phyloP scores from a whole-genome alignment of 1,284 basidiomycete species.

The Schizopora paradoxa region DNA sequence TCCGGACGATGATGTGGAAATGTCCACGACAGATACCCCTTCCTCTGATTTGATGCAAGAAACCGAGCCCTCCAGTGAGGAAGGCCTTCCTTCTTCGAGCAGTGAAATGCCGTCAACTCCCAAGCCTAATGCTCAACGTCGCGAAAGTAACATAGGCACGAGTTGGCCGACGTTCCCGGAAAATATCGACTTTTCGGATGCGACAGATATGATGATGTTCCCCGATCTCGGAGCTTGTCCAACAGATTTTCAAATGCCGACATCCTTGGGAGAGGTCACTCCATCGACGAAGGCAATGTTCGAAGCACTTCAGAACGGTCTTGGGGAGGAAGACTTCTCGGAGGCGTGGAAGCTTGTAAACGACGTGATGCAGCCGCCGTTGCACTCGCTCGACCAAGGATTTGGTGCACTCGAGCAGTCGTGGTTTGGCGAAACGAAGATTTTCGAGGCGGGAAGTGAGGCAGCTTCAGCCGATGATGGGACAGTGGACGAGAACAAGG shows the following conservation, averaged over 20 bases:
- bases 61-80: conserved; percentile 6
- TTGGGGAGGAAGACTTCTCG: conserved; percentile 13
- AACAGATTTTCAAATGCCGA: conserved; percentile 8
- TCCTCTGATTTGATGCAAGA: conserved; percentile 11
- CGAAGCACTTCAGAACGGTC: conserved; percentile 14
- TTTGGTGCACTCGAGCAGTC: not conserved
- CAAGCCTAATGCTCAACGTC: not conserved
- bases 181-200: not conserved
- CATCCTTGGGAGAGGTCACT: not conserved
- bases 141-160: not conserved
- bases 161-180: not conserved
- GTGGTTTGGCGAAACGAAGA: conserved; percentile 1
- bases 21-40: conserved; percentile 13
- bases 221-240: not conserved
- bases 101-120: not conserved
- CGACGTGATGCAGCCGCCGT: conserved; percentile 2
- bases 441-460: not conserved
- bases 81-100: conserved; percentile 1
- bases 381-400: not conserved
- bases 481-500: not conserved
- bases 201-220: not conserved
- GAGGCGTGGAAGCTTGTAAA: conserved; percentile 15
- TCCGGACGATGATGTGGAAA: conserved; percentile 2
- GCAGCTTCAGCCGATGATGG: not conserved
- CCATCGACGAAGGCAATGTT: conserved; percentile 6